Percentiles rank a stretch among this genome's conserved stretches.
Evolutionary conservation across 805 yeast species (phyloP).

Genomic region (Nakazawaea ernobii): DNA sequence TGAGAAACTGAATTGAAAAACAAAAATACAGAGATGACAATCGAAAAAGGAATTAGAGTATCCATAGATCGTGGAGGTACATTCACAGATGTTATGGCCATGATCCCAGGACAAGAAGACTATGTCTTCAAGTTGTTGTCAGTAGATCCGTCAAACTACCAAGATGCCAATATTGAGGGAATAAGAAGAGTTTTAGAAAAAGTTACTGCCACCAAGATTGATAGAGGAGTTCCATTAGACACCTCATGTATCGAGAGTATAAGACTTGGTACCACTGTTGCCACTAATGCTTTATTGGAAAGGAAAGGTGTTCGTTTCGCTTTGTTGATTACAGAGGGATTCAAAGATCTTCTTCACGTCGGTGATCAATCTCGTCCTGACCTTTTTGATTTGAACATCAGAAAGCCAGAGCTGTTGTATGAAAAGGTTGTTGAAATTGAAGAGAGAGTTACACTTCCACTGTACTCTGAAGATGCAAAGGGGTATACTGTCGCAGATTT

Average conservation of each 20-base stretch:
- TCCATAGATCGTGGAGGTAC: conserved; percentile 33
- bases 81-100: conserved; percentile 39
- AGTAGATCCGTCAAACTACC: conserved; percentile 42
- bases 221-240: conserved; percentile 25
- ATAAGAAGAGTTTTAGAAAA: conserved; percentile 39
- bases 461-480: conserved; percentile 27
- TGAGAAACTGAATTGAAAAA: no score
- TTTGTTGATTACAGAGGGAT: conserved; percentile 43
- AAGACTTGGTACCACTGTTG: conserved; percentile 46
- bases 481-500: conserved; percentile 15
- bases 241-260: conserved; percentile 34
- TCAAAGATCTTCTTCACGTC: conserved; percentile 43
- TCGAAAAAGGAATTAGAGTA: conserved; percentile 6
- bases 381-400: conserved; percentile 42
- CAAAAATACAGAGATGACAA: neutral
- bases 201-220: conserved; percentile 27
- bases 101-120: conserved; percentile 32
- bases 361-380: conserved; percentile 51
- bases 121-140: conserved; percentile 40
- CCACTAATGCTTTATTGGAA: conserved; percentile 48
- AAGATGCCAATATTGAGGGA: conserved; percentile 48
- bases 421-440: conserved; percentile 45
- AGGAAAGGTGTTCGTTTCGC: conserved; percentile 46
- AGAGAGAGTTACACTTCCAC: conserved; percentile 44
- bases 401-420: conserved; percentile 41